Conservation (phyloP, 2,329 filamentous ascomycete species). For the Xylariomycetidae sp. region DNA sequence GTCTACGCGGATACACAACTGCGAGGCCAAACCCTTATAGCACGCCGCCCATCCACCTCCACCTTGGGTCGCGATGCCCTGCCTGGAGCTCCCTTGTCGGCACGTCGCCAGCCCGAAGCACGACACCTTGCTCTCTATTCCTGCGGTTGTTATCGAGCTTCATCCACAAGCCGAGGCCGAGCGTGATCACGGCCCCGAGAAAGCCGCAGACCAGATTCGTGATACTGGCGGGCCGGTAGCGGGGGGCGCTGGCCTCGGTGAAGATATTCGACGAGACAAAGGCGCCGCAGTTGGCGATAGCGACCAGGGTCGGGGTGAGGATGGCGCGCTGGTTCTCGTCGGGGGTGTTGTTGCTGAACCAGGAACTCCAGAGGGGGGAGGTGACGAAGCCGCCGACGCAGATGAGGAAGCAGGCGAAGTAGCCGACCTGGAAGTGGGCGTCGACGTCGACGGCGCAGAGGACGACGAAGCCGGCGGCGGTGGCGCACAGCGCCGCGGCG, state of each 20-base stretch:
- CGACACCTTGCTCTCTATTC: neutral
- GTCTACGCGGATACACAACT: too few relatives aligned
- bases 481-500: constrained; percentile 27
- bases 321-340: constrained; percentile 43
- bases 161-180: neutral
- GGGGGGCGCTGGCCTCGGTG: neutral
- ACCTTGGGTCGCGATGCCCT: neutral
- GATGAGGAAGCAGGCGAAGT: constrained; percentile 45
- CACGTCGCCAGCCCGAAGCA: neutral
- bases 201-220: neutral
- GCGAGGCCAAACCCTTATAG: too few relatives aligned
- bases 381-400: constrained; percentile 39
- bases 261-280: neutral
- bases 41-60: too few relatives aligned
- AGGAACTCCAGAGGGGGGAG: constrained; percentile 39
- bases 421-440: constrained; percentile 35
- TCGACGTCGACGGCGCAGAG: constrained; percentile 36
- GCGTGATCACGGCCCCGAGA: neutral
- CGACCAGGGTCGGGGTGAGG: constrained; percentile 40
- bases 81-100: neutral
- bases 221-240: neutral
- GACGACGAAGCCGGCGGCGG: constrained; percentile 37
- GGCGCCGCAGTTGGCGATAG: constrained; percentile 33
- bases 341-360: constrained; percentile 48
- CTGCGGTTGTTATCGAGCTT: neutral